These are phyloP conservation scores for Hanseniaspora meyeri DNA, from an alignment of 805 yeast genomes.

Conservation along the genomic window DNA sequence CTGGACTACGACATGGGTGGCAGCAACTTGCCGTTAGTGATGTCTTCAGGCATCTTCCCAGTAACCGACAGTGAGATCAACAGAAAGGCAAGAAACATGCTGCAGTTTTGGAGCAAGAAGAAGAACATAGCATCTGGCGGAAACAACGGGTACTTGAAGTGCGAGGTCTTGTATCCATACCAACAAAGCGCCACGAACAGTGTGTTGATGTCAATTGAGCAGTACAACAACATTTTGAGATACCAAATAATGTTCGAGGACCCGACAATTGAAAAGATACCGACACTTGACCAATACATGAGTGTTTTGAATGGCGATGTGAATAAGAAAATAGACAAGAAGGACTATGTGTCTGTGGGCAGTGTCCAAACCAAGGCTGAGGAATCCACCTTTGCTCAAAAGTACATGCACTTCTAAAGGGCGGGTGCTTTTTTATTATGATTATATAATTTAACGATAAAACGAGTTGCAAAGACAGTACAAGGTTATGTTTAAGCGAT, in stretches of 20 bases:
- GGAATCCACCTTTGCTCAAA: conserved; percentile 26
- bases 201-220: conserved; percentile 13
- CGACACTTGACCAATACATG: conserved; percentile 56
- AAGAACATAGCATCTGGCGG: conserved; percentile 18
- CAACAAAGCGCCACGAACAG: conserved; percentile 23
- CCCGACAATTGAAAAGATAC: conserved; percentile 38
- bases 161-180: conserved; percentile 25
- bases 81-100: conserved; percentile 49
- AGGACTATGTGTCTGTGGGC: conserved; percentile 24
- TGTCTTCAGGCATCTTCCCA: conserved; percentile 45
- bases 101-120: conserved; percentile 34
- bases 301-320: conserved; percentile 55
- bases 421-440: no score
- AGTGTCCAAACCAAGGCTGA: conserved; percentile 16
- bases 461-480: no score
- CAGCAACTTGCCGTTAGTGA: background rate
- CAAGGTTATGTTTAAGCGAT: no score
- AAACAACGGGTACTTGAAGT: conserved; percentile 20
- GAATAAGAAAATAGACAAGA: conserved; percentile 39
- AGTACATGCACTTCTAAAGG: conserved; percentile 25
- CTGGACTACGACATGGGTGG: conserved; percentile 44
- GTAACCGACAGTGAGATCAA: conserved; percentile 57
- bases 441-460: no score
- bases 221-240: conserved; percentile 34
- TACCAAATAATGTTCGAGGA: conserved; percentile 64